phyloP scores from a whole-genome alignment of 2,329 filamentous ascomycete species.

The Claviceps fusiformis region DNA sequence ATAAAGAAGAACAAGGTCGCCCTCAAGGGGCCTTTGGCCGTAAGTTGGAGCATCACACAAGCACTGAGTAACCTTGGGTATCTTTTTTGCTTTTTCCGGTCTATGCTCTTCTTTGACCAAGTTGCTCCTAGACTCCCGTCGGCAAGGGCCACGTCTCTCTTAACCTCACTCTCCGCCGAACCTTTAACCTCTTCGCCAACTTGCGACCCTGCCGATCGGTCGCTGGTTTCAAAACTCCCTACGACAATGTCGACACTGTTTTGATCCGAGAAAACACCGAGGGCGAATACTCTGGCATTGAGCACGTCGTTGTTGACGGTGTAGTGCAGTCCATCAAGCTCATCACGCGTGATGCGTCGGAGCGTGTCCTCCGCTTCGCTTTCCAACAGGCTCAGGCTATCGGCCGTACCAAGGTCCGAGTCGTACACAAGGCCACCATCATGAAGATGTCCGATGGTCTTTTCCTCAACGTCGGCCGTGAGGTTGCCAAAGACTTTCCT shows the following conservation, averaged over 20 bases:
- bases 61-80: no score
- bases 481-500: constrained; percentile 91
- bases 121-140: constrained; percentile 59
- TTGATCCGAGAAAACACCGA: constrained; percentile 99
- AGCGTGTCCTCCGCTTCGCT: constrained; percentile 91
- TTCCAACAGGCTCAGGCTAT: constrained; percentile 96
- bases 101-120: not conserved
- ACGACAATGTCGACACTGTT: constrained; percentile 92
- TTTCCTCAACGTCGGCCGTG: constrained; percentile 76
- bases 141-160: constrained; percentile 99
- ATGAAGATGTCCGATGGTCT: constrained; percentile 99
- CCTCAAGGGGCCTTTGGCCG: constrained; percentile 92
- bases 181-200: constrained; percentile 99
- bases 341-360: constrained; percentile 86
- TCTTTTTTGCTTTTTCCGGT: not conserved
- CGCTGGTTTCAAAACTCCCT: constrained; percentile 94
- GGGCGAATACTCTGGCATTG: constrained; percentile 98
- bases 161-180: constrained; percentile 94
- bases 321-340: constrained; percentile 99
- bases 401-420: constrained; percentile 91
- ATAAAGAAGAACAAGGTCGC: constrained; percentile 94
- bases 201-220: constrained; percentile 95
- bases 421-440: constrained; percentile 99
- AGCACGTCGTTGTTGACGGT: constrained; percentile 94
- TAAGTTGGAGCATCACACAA: constrained; percentile 31